Evolutionary conservation across 2,329 filamentous ascomycete species (phyloP), one percentile per base, ranked within the genome.

Genomic region (Colletotrichum tamarilloi): DNA sequence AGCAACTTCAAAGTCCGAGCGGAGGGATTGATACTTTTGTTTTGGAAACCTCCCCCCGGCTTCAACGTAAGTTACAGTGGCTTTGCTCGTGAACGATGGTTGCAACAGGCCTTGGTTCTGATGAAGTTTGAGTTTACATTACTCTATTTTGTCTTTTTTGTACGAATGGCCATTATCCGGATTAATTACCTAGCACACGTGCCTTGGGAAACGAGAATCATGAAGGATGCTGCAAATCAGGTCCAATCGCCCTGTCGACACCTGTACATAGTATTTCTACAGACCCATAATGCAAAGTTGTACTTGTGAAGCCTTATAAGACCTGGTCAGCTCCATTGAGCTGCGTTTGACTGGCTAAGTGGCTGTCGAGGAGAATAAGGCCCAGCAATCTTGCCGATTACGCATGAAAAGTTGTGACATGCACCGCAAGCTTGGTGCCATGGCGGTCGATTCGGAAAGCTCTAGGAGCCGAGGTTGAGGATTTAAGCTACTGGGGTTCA

Each of bases 1-100:
- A 68, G 72, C 46, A 72, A 72, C 62, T 62, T 12, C 56, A 64
- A 22, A 22, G 68, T 42, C 72, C 63, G 62, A 74, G 14, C 46
- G 63, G 53, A 59, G 30, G 24, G 24, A 35, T 35, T 49, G 35
- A n/a, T 24, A 4, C 22, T 24, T 7, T 60, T 24, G 2, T n/a
- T 8, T 14, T 22, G 63, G 5, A 53, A 26, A 24, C 11, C 49
- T 49, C 8, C 19, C 9, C 22, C 11, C 19, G 19, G 5, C 38
- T 11, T 9, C 38, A 16, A 30, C 30, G 3, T 32, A 28, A 35
- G 11, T 35, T 35, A 35, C 32, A 12, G 32, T 35, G 32, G 58
- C 35, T 24, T 26, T 11, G 12, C 8, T 53, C 5, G 12, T 16
- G 28, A 7, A 22, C 5, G 8, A 4, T 52, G 19, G 32, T 1